Evolutionary conservation across 148 eudicot species (phyloP).

Genomic region (Chenopodium album): DNA sequence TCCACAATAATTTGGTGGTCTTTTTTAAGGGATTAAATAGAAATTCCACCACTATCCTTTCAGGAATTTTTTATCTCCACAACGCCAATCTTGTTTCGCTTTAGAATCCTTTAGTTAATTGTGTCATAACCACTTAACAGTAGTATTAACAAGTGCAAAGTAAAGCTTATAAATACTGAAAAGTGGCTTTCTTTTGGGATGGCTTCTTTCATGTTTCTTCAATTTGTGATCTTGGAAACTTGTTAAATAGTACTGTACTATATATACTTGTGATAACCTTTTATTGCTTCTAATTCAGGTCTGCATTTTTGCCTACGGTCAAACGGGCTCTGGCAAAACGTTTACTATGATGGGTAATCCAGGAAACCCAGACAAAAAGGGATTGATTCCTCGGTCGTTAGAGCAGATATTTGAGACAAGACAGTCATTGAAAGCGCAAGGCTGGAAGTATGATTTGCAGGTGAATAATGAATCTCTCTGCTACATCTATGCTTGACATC

Average conservation of each 20-base stretch:
- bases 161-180: background rate
- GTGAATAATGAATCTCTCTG: slow-evolving; percentile 34
- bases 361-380: slow-evolving; percentile 63
- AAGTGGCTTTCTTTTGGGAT: background rate
- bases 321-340: slow-evolving; percentile 98
- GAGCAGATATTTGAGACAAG: slow-evolving; percentile 86
- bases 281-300: slow-evolving; percentile 45
- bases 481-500: background rate
- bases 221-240: background rate
- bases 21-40: background rate
- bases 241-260: too few species aligned
- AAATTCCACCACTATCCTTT: background rate
- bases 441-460: slow-evolving; percentile 98
- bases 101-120: background rate
- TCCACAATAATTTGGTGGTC: background rate
- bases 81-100: background rate
- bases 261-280: background rate
- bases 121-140: background rate
- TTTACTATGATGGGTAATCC: slow-evolving; percentile 98
- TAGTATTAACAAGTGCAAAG: background rate
- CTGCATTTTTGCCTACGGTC: slow-evolving; percentile 97
- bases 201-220: background rate
- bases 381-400: slow-evolving; percentile 86
- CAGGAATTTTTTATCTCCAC: background rate
- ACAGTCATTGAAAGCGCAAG: slow-evolving; percentile 76